Conservation (phyloP, 257 asterid species). For the Paulownia fortunei region DNA sequence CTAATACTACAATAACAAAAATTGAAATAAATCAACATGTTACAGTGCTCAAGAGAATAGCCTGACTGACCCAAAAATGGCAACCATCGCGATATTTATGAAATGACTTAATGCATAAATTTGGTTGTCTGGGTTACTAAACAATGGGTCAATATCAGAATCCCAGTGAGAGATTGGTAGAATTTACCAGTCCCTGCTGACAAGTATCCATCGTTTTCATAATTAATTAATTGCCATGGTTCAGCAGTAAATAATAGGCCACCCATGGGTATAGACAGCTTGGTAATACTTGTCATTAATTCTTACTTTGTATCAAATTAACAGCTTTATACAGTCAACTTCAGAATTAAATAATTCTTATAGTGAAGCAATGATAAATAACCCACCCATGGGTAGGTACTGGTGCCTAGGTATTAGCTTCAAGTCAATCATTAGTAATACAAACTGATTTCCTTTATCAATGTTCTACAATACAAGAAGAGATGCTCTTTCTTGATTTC, state of each 20-base stretch:
- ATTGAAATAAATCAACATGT: neutral
- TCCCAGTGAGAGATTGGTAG: neutral
- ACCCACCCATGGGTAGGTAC: neutral
- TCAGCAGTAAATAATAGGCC: neutral
- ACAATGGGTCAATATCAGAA: neutral
- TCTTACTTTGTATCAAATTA: constrained; percentile 4
- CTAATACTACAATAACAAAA: neutral
- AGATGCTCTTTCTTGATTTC: neutral
- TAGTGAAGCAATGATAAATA: constrained; percentile 3
- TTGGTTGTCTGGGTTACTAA: neutral
- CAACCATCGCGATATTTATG: neutral
- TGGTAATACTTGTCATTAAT: neutral
- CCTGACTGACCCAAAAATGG: neutral
- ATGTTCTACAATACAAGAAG: neutral
- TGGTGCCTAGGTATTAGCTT: neutral
- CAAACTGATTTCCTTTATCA: constrained; percentile 4
- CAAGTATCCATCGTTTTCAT: neutral
- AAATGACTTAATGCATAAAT: neutral
- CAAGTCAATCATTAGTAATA: neutral
- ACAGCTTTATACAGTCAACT: neutral
- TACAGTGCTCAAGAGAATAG: neutral
- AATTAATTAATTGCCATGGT: neutral
- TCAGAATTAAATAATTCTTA: neutral
- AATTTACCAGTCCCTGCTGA: neutral
- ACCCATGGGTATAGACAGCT: neutral